These are phyloP conservation scores for Helianthus tuberosus DNA, from an alignment of 129 eudicot genomes.

Conservation along the genomic window DNA sequence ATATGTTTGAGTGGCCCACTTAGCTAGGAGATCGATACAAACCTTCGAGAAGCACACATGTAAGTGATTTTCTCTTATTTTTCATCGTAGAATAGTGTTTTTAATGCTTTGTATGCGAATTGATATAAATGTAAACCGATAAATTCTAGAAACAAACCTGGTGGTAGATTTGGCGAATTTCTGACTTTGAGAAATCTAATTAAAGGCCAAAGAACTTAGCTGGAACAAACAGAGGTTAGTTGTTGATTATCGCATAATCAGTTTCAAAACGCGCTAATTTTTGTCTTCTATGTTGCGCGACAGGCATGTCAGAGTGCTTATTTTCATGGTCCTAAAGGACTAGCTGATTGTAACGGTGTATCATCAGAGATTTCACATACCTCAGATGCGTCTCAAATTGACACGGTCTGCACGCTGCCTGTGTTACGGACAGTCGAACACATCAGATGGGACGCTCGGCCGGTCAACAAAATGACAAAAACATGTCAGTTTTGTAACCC, in stretches of 20 bases:
- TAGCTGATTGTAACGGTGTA: slow-evolving; percentile 36
- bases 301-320: slow-evolving; percentile 32
- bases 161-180: slow-evolving; percentile 32
- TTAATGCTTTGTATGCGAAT: no score
- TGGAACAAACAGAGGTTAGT: no score
- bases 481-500: no score
- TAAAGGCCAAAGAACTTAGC: slow-evolving; percentile 44
- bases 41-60: no score
- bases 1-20: no score
- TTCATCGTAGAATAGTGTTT: no score
- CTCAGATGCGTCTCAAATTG: slow-evolving; percentile 56
- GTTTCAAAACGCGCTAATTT: background rate
- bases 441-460: slow-evolving; percentile 44
- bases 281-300: background rate
- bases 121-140: background rate
- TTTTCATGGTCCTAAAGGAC: slow-evolving; percentile 21
- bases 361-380: slow-evolving; percentile 52
- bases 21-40: no score
- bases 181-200: slow-evolving; percentile 39
- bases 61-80: no score
- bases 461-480: no score
- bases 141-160: slow-evolving; percentile 56
- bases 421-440: slow-evolving; percentile 36
- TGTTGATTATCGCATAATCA: no score
- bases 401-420: slow-evolving; percentile 48